phyloP scores from a whole-genome alignment of 2,329 filamentous ascomycete genomes.

The Alternaria gaisen region DNA sequence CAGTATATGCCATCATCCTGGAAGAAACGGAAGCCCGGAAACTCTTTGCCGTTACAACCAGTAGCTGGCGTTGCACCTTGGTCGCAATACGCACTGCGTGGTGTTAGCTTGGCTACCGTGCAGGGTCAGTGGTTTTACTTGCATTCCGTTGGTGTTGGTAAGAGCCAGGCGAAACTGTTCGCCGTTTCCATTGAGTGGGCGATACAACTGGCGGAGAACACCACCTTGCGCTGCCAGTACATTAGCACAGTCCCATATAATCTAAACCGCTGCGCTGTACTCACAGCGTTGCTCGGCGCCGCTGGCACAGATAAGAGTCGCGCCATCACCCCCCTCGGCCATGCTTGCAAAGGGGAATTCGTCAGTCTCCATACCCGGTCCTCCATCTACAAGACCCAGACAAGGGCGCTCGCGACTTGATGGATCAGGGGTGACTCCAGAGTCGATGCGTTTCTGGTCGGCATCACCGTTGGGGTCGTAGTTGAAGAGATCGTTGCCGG shows the following conservation, averaged over 20 bases:
- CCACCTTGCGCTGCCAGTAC: neutral
- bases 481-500: neutral
- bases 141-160: neutral
- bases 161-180: neutral
- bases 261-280: neutral
- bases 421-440: neutral
- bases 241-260: neutral
- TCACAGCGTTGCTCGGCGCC: neutral
- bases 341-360: neutral
- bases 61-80: neutral
- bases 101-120: neutral
- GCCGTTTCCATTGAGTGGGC: neutral
- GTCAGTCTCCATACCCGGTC: neutral
- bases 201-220: neutral
- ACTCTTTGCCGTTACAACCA: neutral
- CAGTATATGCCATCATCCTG: neutral
- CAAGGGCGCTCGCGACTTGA: neutral
- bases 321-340: neutral
- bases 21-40: neutral
- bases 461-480: neutral
- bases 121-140: neutral
- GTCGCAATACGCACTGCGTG: neutral
- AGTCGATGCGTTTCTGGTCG: neutral
- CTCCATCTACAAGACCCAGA: neutral
- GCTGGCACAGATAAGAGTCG: neutral